Evolutionary conservation across 2,329 filamentous ascomycete genomes (phyloP).

Genomic region (Colletotrichum sublineola): DNA sequence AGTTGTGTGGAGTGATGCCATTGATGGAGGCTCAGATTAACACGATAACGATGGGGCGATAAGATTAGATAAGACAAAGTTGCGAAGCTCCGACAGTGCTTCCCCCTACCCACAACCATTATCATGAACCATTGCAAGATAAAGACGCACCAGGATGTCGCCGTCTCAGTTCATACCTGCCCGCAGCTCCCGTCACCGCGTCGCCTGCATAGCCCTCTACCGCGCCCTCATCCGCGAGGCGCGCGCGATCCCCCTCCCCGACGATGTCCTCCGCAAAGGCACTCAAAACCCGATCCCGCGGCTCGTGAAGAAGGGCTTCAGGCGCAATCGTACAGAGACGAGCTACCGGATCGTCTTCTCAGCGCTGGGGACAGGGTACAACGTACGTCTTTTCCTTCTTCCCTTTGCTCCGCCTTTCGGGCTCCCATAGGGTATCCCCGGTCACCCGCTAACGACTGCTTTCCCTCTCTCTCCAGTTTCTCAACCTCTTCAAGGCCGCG

Average conservation of each 20-base stretch:
- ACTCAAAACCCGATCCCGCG: conserved; percentile 64
- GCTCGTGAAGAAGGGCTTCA: conserved; percentile 73
- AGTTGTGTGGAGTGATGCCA: background rate
- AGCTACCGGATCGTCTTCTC: conserved; percentile 72
- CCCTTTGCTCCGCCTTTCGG: too few species aligned
- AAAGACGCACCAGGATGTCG: conserved; percentile 18
- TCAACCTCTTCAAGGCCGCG: conserved; percentile 57
- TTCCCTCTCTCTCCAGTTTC: conserved; percentile 50
- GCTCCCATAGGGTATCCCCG: too few species aligned
- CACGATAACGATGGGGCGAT: background rate
- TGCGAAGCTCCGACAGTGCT: conserved; percentile 8
- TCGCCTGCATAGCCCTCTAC: conserved; percentile 77
- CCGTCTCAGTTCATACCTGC: conserved; percentile 58
- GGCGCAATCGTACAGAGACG: conserved; percentile 68
- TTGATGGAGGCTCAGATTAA: background rate
- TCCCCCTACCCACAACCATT: background rate
- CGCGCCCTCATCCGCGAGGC: conserved; percentile 75
- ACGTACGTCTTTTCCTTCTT: conserved; percentile 54
- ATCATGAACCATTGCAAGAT: conserved; percentile 3
- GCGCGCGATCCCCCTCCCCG: conserved; percentile 64
- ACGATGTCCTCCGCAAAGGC: conserved; percentile 54
- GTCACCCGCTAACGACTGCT: background rate
- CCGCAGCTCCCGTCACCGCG: conserved; percentile 65
- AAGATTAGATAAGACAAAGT: conserved; percentile 10
- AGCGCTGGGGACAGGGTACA: conserved; percentile 77